Percentiles rank a stretch among this genome's conserved stretches.
Conservation (phyloP, 2,329 filamentous ascomycete genomes). For the Monosporascus sp. region DNA sequence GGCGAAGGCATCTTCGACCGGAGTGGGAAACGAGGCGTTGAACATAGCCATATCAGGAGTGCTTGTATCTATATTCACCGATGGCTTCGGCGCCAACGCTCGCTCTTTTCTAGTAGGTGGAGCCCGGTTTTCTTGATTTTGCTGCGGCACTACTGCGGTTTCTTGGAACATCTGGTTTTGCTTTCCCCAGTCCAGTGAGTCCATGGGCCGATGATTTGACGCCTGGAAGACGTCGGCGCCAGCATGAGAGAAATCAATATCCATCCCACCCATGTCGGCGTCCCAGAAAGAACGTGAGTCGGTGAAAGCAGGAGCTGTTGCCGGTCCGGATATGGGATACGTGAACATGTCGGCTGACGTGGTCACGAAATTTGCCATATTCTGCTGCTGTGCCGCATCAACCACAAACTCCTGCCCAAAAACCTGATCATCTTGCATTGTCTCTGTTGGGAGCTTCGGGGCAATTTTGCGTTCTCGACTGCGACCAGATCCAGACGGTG, state of each 20-base stretch:
- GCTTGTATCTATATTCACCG: conserved; percentile 34
- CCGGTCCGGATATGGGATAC: conserved; percentile 55
- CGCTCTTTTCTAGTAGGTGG: conserved; percentile 37
- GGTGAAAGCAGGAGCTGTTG: conserved; percentile 38
- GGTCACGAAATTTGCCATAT: conserved; percentile 41
- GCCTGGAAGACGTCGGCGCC: conserved; percentile 39
- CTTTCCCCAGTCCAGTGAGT: conserved; percentile 53
- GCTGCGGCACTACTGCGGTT: conserved; percentile 28
- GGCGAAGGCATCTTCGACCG: conserved; percentile 47
- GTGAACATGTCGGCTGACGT: conserved; percentile 51
- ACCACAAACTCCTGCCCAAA: conserved; percentile 48
- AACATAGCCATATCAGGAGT: conserved; percentile 32
- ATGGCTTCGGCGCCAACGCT: conserved; percentile 45
- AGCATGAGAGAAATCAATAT: conserved; percentile 50
- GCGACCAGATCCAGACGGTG: conserved; percentile 49
- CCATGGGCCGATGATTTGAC: conserved; percentile 39
- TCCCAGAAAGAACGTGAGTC: conserved; percentile 51
- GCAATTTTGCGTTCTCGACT: conserved; percentile 52
- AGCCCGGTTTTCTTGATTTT: conserved; percentile 30
- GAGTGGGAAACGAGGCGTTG: conserved; percentile 34
- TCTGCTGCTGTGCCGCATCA: conserved; percentile 41
- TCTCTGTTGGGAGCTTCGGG: conserved; percentile 38
- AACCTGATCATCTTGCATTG: conserved; percentile 54
- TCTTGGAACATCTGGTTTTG: conserved; percentile 51
- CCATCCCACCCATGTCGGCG: conserved; percentile 50